Percentiles rank a stretch among this genome's conserved stretches.
These are phyloP conservation scores for Solanum chacoense DNA, from an alignment of 305 asterid species.

Conservation along the genomic window DNA sequence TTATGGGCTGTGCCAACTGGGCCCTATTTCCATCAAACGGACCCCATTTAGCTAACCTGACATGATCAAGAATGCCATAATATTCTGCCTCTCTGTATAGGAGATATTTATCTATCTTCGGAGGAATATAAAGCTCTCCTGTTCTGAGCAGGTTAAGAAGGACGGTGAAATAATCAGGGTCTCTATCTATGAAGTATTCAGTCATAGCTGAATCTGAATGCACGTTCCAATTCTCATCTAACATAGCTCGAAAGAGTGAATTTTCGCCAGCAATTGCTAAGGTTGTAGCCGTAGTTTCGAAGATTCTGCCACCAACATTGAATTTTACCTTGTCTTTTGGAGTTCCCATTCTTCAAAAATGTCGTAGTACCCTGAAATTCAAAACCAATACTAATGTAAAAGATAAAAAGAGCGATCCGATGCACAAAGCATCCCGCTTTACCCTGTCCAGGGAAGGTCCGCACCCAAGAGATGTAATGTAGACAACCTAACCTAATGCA, in stretches of 20 bases:
- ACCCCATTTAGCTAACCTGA: conserved; percentile 29
- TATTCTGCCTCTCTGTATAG: conserved; percentile 46
- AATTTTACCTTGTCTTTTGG: conserved; percentile 57
- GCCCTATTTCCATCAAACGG: conserved; percentile 58
- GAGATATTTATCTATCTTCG: conserved; percentile 45
- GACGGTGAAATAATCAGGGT: conserved; percentile 63
- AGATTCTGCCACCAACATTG: conserved; percentile 64
- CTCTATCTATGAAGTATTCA: conserved; percentile 71
- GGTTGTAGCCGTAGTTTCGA: conserved; percentile 70
- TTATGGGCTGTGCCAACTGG: neutral
- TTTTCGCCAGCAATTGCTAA: conserved; percentile 63
- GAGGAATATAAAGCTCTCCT: conserved; percentile 46
- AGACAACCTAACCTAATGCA: neutral
- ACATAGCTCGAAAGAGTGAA: conserved; percentile 73
- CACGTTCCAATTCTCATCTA: conserved; percentile 68
- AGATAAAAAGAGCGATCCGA: neutral
- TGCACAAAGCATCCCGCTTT: neutral
- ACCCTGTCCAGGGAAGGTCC: neutral
- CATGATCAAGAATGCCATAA: neutral
- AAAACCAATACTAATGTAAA: neutral
- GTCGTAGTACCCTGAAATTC: neutral
- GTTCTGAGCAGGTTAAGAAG: conserved; percentile 73
- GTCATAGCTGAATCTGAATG: conserved; percentile 20
- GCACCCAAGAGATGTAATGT: neutral
- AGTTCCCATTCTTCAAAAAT: conserved; percentile 34